A percentile compares a stretch with the other conserved stretches of the same genome.
These are phyloP conservation scores for Salix purpurea DNA, from an alignment of 345 rosid species.

Conservation along the genomic window DNA sequence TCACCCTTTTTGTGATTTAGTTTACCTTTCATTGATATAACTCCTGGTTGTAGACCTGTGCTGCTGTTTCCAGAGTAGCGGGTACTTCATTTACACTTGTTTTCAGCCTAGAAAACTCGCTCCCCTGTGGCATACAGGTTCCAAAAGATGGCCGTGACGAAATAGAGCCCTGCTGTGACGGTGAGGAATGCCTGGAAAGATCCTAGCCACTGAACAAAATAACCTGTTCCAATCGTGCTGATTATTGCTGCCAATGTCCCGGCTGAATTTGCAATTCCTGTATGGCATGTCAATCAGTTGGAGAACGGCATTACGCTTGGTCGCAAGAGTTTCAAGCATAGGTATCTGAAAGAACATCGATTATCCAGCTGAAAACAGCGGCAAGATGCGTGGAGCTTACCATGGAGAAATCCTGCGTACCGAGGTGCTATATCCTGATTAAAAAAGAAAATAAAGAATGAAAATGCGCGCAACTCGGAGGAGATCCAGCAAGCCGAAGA, in stretches of 20 bases:
- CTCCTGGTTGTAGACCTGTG: neutral
- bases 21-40: neutral
- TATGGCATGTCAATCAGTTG: neutral
- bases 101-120: conserved; percentile 50
- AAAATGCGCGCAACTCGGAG: neutral
- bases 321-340: neutral
- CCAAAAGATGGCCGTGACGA: conserved; percentile 65
- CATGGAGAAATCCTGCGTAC: conserved; percentile 81
- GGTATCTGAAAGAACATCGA: neutral
- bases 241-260: conserved; percentile 92
- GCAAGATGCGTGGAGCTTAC: conserved; percentile 26
- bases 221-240: conserved; percentile 94
- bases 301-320: neutral
- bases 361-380: neutral
- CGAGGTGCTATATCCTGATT: conserved; percentile 93
- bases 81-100: neutral
- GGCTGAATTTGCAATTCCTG: conserved; percentile 80
- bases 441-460: neutral
- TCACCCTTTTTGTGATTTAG: neutral
- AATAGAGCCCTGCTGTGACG: conserved; percentile 75
- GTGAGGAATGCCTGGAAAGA: conserved; percentile 85
- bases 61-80: neutral
- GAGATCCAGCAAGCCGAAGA: neutral
- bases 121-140: conserved; percentile 74
- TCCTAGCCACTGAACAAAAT: conserved; percentile 82